These are phyloP conservation scores for Debaryomyces hansenii DNA, from an alignment of 805 yeast species.

Conservation along the genomic window DNA sequence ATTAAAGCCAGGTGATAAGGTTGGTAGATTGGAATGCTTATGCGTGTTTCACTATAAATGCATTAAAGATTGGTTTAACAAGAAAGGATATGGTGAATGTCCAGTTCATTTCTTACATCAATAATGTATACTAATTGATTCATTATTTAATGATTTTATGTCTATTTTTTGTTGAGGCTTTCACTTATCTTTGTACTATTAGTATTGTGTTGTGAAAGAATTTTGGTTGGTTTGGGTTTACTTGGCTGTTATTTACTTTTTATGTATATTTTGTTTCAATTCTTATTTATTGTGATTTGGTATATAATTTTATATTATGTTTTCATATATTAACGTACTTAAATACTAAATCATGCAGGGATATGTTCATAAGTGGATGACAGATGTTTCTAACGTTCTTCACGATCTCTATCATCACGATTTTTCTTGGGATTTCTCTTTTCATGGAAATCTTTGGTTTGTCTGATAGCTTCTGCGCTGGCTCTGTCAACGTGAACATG, in stretches of 20 bases:
- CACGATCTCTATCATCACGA: conserved; percentile 39
- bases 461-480: conserved; percentile 82
- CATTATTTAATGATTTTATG: not conserved
- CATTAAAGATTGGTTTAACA: conserved; percentile 86
- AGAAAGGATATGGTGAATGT: conserved; percentile 82
- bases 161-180: not conserved
- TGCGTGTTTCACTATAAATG: conserved; percentile 93
- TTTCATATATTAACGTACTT: too few relatives aligned
- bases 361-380: not conserved
- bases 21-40: conserved; percentile 89
- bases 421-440: conserved; percentile 15
- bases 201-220: not conserved
- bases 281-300: not conserved
- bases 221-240: conserved; percentile 2
- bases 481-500: conserved; percentile 91
- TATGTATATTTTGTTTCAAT: not conserved
- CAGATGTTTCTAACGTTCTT: conserved; percentile 21
- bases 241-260: not conserved
- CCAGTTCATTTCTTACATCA: conserved; percentile 66
- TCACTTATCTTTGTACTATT: not conserved
- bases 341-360: too few relatives aligned
- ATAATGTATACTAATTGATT: conserved; percentile 5
- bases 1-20: conserved; percentile 78
- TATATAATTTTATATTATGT: too few relatives aligned
- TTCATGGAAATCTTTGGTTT: conserved; percentile 66